A percentile compares a stretch with the other conserved stretches of the same genome.
Conservation (phyloP, 148 eudicot species). For the Fagopyrum homotropicum region DNA sequence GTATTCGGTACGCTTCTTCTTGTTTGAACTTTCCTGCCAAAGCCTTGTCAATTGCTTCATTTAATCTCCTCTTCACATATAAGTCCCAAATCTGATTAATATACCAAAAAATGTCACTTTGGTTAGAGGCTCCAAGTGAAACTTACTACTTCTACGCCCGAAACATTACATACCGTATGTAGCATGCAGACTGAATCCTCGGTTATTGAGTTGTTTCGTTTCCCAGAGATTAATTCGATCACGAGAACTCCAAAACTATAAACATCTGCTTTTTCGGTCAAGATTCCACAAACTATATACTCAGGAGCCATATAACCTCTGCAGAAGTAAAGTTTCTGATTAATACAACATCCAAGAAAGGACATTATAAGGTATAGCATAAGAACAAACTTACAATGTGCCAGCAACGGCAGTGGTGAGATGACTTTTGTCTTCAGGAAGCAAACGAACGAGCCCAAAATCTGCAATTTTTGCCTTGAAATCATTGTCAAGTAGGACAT, state of each 20-base stretch:
- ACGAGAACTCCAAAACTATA: conserved; percentile 51
- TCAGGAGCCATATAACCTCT: conserved; percentile 74
- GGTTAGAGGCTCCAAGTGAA: no score
- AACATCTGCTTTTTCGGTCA: conserved; percentile 54
- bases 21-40: conserved; percentile 24
- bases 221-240: conserved; percentile 40
- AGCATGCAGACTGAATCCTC: conserved; percentile 29
- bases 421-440: conserved; percentile 48
- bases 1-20: conserved; percentile 28
- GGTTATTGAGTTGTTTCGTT: conserved; percentile 23
- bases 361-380: not conserved
- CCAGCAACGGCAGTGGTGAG: conserved; percentile 67
- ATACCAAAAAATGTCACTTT: not conserved
- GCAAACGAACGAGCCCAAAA: conserved; percentile 50
- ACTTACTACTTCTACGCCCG: not conserved
- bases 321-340: conserved; percentile 8
- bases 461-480: conserved; percentile 51
- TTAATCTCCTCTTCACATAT: conserved; percentile 19
- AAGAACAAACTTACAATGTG: conserved; percentile 34
- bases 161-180: conserved; percentile 28
- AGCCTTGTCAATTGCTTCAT: conserved; percentile 30
- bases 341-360: not conserved
- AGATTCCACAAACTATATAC: conserved; percentile 37
- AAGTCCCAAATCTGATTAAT: conserved; percentile 31
- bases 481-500: conserved; percentile 41